Evolutionary conservation across 805 yeast genomes (phyloP).

Genomic region (Pichia deserticola): DNA sequence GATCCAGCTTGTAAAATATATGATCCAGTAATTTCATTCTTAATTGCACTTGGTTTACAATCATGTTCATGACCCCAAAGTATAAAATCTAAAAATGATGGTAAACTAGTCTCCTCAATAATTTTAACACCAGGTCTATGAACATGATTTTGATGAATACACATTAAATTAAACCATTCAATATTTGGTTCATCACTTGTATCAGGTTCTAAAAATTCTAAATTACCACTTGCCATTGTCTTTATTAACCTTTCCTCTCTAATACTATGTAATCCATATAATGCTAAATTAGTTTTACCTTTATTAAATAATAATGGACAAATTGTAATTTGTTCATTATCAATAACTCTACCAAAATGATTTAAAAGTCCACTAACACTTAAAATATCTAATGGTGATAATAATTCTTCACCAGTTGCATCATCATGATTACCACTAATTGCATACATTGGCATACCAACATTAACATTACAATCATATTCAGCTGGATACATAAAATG

Average conservation of each 20-base stretch:
- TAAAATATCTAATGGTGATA: slow-evolving; percentile 81
- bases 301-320: slow-evolving; percentile 76
- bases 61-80: slow-evolving; percentile 99
- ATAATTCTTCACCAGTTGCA: slow-evolving; percentile 76
- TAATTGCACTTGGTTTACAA: slow-evolving; percentile 64
- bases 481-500: slow-evolving; percentile 72
- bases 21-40: slow-evolving; percentile 56
- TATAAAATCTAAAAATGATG: slow-evolving; percentile 72
- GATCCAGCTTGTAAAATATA: slow-evolving; percentile 89
- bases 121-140: slow-evolving; percentile 74
- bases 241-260: slow-evolving; percentile 83
- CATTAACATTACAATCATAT: slow-evolving; percentile 84
- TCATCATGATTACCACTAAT: slow-evolving; percentile 97
- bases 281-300: slow-evolving; percentile 72
- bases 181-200: slow-evolving; percentile 35
- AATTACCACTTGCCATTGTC: slow-evolving; percentile 73
- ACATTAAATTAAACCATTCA: slow-evolving; percentile 77
- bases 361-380: slow-evolving; percentile 78
- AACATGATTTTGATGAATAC: slow-evolving; percentile 88
- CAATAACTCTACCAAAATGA: slow-evolving; percentile 78
- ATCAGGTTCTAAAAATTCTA: slow-evolving; percentile 68
- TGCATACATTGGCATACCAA: slow-evolving; percentile 84
- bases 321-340: slow-evolving; percentile 66
- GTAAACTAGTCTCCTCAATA: slow-evolving; percentile 79
- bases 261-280: slow-evolving; percentile 84